A percentile compares a stretch with the other conserved stretches of the same genome.
Evolutionary conservation across 768 basidiomycete species (phyloP).

Genomic region (Sporobolomyces pararoseus): DNA sequence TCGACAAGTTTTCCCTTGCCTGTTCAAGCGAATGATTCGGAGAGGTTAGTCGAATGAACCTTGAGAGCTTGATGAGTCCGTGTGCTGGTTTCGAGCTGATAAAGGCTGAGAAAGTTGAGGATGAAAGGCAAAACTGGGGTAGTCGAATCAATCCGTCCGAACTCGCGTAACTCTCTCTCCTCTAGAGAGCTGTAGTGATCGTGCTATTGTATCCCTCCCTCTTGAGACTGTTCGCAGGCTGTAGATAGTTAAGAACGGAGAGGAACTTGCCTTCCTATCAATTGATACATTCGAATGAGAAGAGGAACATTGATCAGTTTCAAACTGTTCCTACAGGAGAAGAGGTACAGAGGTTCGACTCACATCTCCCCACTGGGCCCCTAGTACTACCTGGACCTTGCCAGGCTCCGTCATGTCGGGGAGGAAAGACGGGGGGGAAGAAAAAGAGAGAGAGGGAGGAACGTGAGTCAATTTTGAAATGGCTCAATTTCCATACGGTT

Average conservation of each 20-base stretch:
- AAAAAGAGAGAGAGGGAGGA: too few relatives aligned
- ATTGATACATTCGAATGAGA: too few relatives aligned
- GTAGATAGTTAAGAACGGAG: too few relatives aligned
- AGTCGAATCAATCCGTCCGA: too few relatives aligned
- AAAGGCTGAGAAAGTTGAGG: background rate
- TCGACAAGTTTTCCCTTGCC: conserved; percentile 83
- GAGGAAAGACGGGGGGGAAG: background rate
- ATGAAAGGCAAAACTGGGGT: too few relatives aligned
- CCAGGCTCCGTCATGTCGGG: conserved; percentile 20
- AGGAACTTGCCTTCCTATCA: background rate
- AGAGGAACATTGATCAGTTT: background rate
- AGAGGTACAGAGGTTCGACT: conserved; percentile 49
- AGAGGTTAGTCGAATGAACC: background rate
- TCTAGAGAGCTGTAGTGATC: too few relatives aligned
- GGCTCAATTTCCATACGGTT: too few relatives aligned
- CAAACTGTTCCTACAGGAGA: background rate
- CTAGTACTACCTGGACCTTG: conserved; percentile 69
- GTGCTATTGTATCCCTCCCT: too few relatives aligned
- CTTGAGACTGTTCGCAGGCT: too few relatives aligned
- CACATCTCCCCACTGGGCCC: conserved; percentile 88
- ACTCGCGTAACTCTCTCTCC: too few relatives aligned
- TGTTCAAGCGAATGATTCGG: background rate
- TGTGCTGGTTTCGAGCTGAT: too few relatives aligned
- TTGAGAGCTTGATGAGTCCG: background rate
- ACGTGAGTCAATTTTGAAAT: too few relatives aligned